These are phyloP conservation scores for Ulota crispa DNA, from an alignment of 225 moss, liverwort and hornwort genomes.

Conservation along the genomic window DNA sequence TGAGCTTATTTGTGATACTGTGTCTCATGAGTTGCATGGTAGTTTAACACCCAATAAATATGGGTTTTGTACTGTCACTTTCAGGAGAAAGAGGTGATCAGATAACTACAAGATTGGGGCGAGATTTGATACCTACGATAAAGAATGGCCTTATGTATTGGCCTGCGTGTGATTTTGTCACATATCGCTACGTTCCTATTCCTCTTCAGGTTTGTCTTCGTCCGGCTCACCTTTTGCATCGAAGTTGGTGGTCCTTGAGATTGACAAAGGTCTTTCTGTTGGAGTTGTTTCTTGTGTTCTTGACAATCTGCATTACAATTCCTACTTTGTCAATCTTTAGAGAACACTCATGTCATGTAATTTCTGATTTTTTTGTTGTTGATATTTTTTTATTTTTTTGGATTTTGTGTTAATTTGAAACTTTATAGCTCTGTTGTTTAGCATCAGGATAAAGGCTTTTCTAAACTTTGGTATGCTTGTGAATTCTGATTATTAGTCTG, in stretches of 20 bases:
- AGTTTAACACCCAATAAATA: not conserved
- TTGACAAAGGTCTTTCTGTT: not conserved
- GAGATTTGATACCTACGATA: conserved; percentile 63
- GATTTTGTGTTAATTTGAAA: not conserved
- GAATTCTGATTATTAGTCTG: conserved; percentile 4
- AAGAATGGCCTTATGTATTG: conserved; percentile 57
- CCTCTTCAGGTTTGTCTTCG: conserved; percentile 57
- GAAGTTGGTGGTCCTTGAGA: not conserved
- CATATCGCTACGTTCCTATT: conserved; percentile 57
- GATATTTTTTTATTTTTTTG: not conserved
- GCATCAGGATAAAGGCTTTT: not conserved
- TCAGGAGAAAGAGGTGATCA: conserved; percentile 56
- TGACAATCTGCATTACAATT: not conserved
- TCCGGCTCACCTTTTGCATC: not conserved
- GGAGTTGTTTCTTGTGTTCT: not conserved
- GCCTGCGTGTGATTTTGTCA: conserved; percentile 64
- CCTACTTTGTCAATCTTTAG: not conserved
- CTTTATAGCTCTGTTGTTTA: not conserved
- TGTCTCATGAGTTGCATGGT: not conserved
- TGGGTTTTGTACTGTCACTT: conserved; percentile 1
- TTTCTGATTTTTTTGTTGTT: not conserved
- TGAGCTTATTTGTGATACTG: not conserved
- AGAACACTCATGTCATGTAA: not conserved
- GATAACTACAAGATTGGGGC: conserved; percentile 48
- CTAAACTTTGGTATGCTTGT: not conserved